Percentiles rank a stretch among this genome's conserved stretches.
These are phyloP conservation scores for Erysimum pusillum DNA, from an alignment of 441 rosid genomes.

Conservation along the genomic window DNA sequence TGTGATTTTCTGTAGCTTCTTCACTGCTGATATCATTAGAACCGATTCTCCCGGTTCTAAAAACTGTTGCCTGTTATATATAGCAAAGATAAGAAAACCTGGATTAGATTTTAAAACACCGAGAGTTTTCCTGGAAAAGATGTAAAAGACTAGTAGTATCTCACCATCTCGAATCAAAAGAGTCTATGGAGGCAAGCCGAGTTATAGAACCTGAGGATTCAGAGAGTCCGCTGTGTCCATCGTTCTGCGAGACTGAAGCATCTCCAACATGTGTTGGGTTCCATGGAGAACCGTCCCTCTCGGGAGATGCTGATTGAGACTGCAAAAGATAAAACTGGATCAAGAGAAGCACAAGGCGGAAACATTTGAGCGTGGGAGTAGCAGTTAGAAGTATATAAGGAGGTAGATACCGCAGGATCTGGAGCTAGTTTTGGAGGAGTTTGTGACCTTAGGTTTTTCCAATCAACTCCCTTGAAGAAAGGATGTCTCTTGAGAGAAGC, in stretches of 20 bases:
- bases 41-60: slow-evolving; percentile 96
- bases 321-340: slow-evolving; percentile 40
- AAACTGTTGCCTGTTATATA: slow-evolving; percentile 92
- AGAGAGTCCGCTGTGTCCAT: slow-evolving; percentile 60
- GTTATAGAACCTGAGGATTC: slow-evolving; percentile 75
- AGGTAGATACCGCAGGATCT: slow-evolving; percentile 63
- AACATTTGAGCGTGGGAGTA: not conserved
- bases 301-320: slow-evolving; percentile 66
- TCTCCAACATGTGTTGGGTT: slow-evolving; percentile 82
- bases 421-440: slow-evolving; percentile 87
- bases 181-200: slow-evolving; percentile 93
- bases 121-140: slow-evolving; percentile 2
- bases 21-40: slow-evolving; percentile 96
- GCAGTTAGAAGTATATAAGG: not conserved
- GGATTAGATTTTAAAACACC: not conserved
- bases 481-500: slow-evolving; percentile 86
- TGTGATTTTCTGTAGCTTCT: slow-evolving; percentile 87
- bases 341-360: slow-evolving; percentile 30
- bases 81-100: slow-evolving; percentile 14
- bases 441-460: slow-evolving; percentile 79
- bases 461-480: slow-evolving; percentile 86
- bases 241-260: slow-evolving; percentile 57
- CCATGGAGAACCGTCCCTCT: slow-evolving; percentile 74
- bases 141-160: slow-evolving; percentile 22
- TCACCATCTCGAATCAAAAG: slow-evolving; percentile 97